A percentile compares a stretch with the other conserved stretches of the same genome.
Evolutionary conservation across 1,139 yeast species (phyloP).

Genomic region (Zhuliangozyma parablackwelliae): DNA sequence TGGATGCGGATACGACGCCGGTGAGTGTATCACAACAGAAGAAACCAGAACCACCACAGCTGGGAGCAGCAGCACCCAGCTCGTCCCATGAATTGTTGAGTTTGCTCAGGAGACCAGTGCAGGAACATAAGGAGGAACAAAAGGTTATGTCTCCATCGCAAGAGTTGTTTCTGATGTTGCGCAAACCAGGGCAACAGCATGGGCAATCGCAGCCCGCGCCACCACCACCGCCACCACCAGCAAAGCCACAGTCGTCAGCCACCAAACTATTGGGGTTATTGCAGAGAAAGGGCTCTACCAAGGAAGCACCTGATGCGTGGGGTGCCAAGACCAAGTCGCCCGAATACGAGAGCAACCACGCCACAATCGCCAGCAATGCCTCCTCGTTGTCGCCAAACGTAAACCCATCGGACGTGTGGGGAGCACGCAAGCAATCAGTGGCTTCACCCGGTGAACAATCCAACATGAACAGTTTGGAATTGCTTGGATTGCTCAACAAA

Average conservation of each 20-base stretch:
- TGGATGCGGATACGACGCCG: not conserved
- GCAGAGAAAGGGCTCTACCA: slow-evolving; percentile 6
- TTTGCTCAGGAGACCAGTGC: too few species aligned
- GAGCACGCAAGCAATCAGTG: not conserved
- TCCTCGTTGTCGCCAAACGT: not conserved
- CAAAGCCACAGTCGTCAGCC: slow-evolving; percentile 3
- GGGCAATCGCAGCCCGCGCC: too few species aligned
- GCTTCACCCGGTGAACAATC: not conserved
- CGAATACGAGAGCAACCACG: slow-evolving; percentile 1
- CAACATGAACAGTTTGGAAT: slow-evolving; percentile 1
- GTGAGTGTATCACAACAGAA: too few species aligned
- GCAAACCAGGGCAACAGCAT: slow-evolving; percentile 5
- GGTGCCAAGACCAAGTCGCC: not conserved
- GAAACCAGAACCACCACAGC: too few species aligned
- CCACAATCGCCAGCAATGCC: slow-evolving; percentile 2
- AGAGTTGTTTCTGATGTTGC: slow-evolving; percentile 21
- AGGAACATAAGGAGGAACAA: too few species aligned
- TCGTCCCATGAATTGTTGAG: too few species aligned
- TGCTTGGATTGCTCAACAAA: slow-evolving; percentile 2
- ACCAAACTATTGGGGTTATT: slow-evolving; percentile 18
- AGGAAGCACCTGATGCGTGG: too few species aligned
- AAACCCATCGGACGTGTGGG: not conserved
- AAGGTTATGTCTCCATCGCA: slow-evolving; percentile 2
- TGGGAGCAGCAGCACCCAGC: too few species aligned
- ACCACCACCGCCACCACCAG: too few species aligned